These are phyloP conservation scores for Kodamaea arcana DNA, from an alignment of 1,139 yeast genomes.

Conservation along the genomic window DNA sequence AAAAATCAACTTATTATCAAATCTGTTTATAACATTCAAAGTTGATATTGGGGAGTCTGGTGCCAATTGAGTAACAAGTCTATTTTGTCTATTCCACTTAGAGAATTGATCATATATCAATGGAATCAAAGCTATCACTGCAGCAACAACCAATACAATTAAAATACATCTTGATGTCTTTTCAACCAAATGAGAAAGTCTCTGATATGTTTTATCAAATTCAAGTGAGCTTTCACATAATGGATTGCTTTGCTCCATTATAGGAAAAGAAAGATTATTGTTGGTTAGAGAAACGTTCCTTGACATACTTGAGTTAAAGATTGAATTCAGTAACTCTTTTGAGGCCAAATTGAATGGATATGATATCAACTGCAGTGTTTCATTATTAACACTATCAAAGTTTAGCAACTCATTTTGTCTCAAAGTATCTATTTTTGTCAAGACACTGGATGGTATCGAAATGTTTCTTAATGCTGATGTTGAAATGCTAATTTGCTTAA, in stretches of 20 bases:
- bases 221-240: constrained; percentile 5
- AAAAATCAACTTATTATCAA: constrained; percentile 17
- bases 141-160: constrained; percentile 30
- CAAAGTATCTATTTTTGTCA: constrained; percentile 11
- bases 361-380: constrained; percentile 10
- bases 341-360: constrained; percentile 11
- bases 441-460: constrained; percentile 46
- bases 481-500: constrained; percentile 54
- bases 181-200: constrained; percentile 45
- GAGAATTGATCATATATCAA: constrained; percentile 40
- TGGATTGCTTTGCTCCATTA: constrained; percentile 3
- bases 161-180: constrained; percentile 37
- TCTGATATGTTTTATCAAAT: constrained; percentile 7
- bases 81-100: constrained; percentile 46
- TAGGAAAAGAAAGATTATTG: constrained; percentile 40
- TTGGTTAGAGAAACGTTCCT: constrained; percentile 1
- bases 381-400: constrained; percentile 11
- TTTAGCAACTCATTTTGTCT: constrained; percentile 10
- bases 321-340: constrained; percentile 5
- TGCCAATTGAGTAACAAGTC: constrained; percentile 20
- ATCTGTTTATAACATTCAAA: constrained; percentile 16
- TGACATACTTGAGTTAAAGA: constrained; percentile 7
- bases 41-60: constrained; percentile 3
- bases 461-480: constrained; percentile 52
- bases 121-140: constrained; percentile 31